A percentile compares a stretch with the other conserved stretches of the same genome.
Conservation (phyloP, 768 basidiomycete species). For the Collybia sp. region DNA sequence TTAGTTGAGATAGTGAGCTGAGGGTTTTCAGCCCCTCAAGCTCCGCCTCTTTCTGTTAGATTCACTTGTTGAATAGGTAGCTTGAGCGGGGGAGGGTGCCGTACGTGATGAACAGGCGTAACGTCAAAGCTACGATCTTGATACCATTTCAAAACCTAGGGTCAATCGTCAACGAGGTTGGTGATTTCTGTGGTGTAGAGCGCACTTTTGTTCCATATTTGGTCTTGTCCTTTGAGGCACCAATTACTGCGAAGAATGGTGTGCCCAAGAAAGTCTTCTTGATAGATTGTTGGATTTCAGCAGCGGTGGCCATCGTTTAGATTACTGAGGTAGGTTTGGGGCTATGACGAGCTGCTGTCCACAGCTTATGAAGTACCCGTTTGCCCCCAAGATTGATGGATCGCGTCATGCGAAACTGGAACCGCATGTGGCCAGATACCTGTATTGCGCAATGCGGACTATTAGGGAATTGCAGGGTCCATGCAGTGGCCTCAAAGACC, state of each 20-base stretch:
- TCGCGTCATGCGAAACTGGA: too few species aligned
- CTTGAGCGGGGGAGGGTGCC: conserved; percentile 12
- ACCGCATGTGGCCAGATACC: too few species aligned
- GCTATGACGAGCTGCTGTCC: too few species aligned
- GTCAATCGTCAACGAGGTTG: too few species aligned
- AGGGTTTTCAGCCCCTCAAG: conserved; percentile 64
- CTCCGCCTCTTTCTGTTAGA: conserved; percentile 57
- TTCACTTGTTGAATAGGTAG: not conserved
- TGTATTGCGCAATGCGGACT: too few species aligned
- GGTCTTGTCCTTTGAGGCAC: conserved; percentile 73
- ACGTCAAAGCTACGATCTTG: conserved; percentile 51
- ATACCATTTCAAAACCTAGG: conserved; percentile 78
- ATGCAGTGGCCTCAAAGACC: too few species aligned
- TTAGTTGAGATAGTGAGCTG: conserved; percentile 48
- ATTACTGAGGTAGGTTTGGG: too few species aligned
- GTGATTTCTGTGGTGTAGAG: not conserved
- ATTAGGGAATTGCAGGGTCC: too few species aligned
- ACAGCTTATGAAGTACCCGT: too few species aligned
- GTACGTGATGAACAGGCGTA: conserved; percentile 72
- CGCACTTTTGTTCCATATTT: conserved; percentile 77
- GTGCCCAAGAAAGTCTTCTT: conserved; percentile 62
- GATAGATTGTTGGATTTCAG: conserved; percentile 22
- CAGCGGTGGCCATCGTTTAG: not conserved
- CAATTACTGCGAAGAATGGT: conserved; percentile 70
- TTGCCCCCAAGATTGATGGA: too few species aligned